These are phyloP conservation scores for Batkoa obscura DNA, from an alignment of 371 early-diverging fungal species.

Conservation along the genomic window DNA sequence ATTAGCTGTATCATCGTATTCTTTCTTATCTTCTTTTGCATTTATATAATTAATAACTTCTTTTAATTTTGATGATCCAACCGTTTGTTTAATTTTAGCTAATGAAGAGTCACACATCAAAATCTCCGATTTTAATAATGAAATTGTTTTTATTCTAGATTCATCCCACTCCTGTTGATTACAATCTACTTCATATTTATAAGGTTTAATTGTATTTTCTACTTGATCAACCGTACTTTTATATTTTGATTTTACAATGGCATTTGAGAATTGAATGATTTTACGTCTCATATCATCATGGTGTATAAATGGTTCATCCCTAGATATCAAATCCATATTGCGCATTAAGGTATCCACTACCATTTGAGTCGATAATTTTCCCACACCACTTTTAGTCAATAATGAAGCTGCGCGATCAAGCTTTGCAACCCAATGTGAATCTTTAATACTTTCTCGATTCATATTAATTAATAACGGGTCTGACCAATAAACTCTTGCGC, in stretches of 20 bases:
- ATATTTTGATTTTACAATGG: conserved; percentile 66
- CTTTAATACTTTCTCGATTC: conserved; percentile 28
- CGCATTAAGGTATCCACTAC: conserved; percentile 69
- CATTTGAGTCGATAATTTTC: conserved; percentile 72
- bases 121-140: conserved; percentile 56
- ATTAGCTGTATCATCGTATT: not conserved
- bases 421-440: conserved; percentile 63
- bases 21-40: conserved; percentile 23
- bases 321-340: conserved; percentile 62
- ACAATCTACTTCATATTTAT: conserved; percentile 89
- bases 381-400: conserved; percentile 86
- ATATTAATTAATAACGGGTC: conserved; percentile 50
- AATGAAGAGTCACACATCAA: conserved; percentile 52
- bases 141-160: conserved; percentile 56
- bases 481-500: conserved; percentile 80
- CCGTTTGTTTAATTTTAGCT: conserved; percentile 41
- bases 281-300: conserved; percentile 70
- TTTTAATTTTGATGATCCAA: conserved; percentile 66
- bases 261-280: conserved; percentile 59
- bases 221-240: conserved; percentile 84
- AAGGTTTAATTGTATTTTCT: conserved; percentile 95
- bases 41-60: conserved; percentile 48
- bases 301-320: conserved; percentile 60
- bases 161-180: conserved; percentile 83
- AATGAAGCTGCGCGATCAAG: conserved; percentile 62